These are phyloP conservation scores for Myxozyma lipomycoides DNA, from an alignment of 805 yeast genomes.

Conservation along the genomic window DNA sequence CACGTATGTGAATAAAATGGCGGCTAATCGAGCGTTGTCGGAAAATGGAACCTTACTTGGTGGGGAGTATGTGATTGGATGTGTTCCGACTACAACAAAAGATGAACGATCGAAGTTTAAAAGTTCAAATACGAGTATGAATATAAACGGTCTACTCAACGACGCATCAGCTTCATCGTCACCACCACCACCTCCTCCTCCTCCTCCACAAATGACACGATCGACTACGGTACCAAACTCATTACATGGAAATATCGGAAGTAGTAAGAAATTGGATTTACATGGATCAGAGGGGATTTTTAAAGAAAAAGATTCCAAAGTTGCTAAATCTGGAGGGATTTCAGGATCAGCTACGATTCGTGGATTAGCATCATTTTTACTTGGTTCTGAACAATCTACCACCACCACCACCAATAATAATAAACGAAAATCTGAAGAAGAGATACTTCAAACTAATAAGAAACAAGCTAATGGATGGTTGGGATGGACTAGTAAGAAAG, in stretches of 20 bases:
- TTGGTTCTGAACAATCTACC: slow-evolving; percentile 9
- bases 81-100: slow-evolving; percentile 55
- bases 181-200: not conserved
- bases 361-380: slow-evolving; percentile 18
- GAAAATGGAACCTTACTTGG: slow-evolving; percentile 74
- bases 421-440: not conserved
- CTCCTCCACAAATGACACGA: slow-evolving; percentile 10
- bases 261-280: slow-evolving; percentile 18
- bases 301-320: slow-evolving; percentile 25
- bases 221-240: slow-evolving; percentile 23
- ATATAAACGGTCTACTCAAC: slow-evolving; percentile 8
- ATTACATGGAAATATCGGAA: not conserved
- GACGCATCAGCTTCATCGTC: not conserved
- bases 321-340: slow-evolving; percentile 2
- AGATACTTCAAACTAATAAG: not conserved
- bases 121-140: slow-evolving; percentile 11
- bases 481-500: slow-evolving; percentile 34
- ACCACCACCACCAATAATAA: not conserved
- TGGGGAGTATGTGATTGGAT: slow-evolving; percentile 48
- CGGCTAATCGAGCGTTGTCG: slow-evolving; percentile 78
- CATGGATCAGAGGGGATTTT: slow-evolving; percentile 32
- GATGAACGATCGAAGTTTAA: not conserved
- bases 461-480: slow-evolving; percentile 33
- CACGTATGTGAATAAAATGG: slow-evolving; percentile 68
- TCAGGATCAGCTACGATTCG: slow-evolving; percentile 15